Percentiles rank a stretch among this genome's conserved stretches.
phyloP scores from a whole-genome alignment of 1,284 basidiomycete genomes.

The Leccinum pachyderme region DNA sequence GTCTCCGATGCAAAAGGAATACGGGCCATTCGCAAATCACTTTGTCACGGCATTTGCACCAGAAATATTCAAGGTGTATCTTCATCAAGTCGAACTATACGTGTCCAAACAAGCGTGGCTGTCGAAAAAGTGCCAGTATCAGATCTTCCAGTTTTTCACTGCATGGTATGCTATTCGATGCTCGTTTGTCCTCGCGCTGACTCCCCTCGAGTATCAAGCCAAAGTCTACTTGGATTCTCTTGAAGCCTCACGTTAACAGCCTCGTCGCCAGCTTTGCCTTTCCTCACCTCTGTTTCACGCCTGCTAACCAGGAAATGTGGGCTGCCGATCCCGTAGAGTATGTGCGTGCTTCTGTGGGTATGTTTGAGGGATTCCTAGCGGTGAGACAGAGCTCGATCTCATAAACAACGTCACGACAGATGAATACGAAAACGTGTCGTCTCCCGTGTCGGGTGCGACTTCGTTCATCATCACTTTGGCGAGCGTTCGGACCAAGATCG shows the following conservation, averaged over 20 bases:
- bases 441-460: constrained; percentile 74
- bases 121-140: constrained; percentile 77
- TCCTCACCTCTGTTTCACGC: constrained; percentile 80
- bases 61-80: constrained; percentile 78
- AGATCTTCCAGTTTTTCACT: constrained; percentile 79
- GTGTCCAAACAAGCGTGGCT: constrained; percentile 74
- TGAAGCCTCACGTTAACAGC: constrained; percentile 78
- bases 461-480: constrained; percentile 77
- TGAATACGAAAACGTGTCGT: constrained; percentile 75
- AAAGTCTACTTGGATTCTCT: constrained; percentile 79
- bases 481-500: constrained; percentile 71
- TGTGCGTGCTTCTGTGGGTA: constrained; percentile 68
- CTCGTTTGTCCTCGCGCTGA: constrained; percentile 1
- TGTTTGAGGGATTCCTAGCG: constrained; percentile 22
- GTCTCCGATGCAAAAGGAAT: constrained; percentile 63
- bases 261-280: constrained; percentile 79
- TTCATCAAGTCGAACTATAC: constrained; percentile 72
- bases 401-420: constrained; percentile 42
- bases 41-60: constrained; percentile 80
- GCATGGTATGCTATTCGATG: constrained; percentile 61
- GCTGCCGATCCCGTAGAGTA: constrained; percentile 79
- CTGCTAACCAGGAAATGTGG: constrained; percentile 68
- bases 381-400: not conserved
- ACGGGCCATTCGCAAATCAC: constrained; percentile 70
- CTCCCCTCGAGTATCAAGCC: constrained; percentile 74